Evolutionary conservation across 345 rosid species (phyloP).

Genomic region (Gossypium ekmanianum): DNA sequence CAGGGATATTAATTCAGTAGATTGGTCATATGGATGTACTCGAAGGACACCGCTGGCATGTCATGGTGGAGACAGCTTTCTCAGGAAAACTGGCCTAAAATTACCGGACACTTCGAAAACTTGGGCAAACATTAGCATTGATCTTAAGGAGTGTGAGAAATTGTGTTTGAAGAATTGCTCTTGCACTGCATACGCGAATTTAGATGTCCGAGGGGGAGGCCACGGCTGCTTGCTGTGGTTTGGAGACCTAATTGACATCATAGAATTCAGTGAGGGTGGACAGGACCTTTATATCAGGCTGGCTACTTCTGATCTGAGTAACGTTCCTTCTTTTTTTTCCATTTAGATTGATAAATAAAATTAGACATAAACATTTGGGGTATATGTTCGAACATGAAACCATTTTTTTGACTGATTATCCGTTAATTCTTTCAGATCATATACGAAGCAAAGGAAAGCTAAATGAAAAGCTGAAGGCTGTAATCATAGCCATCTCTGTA

Average conservation of each 20-base stretch:
- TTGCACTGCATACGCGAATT: constrained; percentile 25
- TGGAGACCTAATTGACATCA: background rate
- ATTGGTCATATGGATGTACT: constrained; percentile 30
- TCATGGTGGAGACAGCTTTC: constrained; percentile 31
- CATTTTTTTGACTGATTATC: background rate
- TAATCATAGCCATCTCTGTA: background rate
- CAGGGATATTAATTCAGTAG: constrained; percentile 25
- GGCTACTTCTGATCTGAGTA: background rate
- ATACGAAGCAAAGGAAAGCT: background rate
- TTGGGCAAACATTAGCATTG: constrained; percentile 15
- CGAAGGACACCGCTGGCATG: constrained; percentile 15
- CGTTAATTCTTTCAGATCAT: background rate
- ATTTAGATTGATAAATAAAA: background rate
- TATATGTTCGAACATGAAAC: background rate
- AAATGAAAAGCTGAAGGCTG: background rate
- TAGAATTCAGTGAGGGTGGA: background rate
- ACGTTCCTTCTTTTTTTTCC: background rate
- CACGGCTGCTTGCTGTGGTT: constrained; percentile 6
- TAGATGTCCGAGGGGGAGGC: constrained; percentile 13
- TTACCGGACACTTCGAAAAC: constrained; percentile 19
- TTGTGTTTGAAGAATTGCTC: constrained; percentile 29
- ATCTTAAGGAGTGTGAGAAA: constrained; percentile 20
- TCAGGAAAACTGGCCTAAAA: constrained; percentile 20
- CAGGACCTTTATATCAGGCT: constrained; percentile 7
- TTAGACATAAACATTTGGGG: background rate